Conservation (phyloP, 495 filamentous ascomycete species). For the Penicillium canescens region DNA sequence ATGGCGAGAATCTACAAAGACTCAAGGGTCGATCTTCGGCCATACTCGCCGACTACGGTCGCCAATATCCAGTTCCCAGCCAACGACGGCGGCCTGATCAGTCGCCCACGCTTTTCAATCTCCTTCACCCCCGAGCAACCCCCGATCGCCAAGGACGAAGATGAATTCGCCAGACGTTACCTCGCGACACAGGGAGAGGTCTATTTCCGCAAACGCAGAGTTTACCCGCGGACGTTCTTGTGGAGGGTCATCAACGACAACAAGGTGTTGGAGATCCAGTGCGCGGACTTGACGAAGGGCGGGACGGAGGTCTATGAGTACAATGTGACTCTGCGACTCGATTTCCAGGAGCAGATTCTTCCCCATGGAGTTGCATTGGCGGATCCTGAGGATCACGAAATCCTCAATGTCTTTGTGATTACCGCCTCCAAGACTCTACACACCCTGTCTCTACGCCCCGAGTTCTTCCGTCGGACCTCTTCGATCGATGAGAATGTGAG, state of each 20-base stretch:
- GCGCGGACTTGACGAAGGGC: constrained; percentile 76
- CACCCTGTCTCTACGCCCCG: constrained; percentile 74
- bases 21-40: constrained; percentile 78
- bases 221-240: constrained; percentile 78
- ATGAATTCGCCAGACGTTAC: constrained; percentile 65
- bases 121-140: constrained; percentile 37
- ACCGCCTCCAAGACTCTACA: constrained; percentile 77
- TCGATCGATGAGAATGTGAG: constrained; percentile 68
- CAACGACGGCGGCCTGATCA: constrained; percentile 37
- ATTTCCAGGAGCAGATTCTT: constrained; percentile 70
- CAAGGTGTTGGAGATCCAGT: constrained; percentile 78
- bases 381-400: constrained; percentile 75
- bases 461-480: constrained; percentile 69
- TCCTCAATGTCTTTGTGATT: constrained; percentile 76
- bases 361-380: constrained; percentile 76
- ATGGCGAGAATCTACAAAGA: constrained; percentile 76
- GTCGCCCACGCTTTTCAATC: constrained; percentile 47
- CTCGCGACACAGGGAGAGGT: constrained; percentile 80
- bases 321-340: constrained; percentile 69
- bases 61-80: constrained; percentile 74
- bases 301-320: constrained; percentile 64
- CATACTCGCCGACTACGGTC: constrained; percentile 64
- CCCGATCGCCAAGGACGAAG: constrained; percentile 65
- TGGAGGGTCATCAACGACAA: constrained; percentile 86
- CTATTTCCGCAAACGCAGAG: constrained; percentile 74